Percentiles rank a stretch among this genome's conserved stretches.
These are phyloP conservation scores for Aspergillus versicolor DNA, from an alignment of 2,329 filamentous ascomycete genomes.

Conservation along the genomic window DNA sequence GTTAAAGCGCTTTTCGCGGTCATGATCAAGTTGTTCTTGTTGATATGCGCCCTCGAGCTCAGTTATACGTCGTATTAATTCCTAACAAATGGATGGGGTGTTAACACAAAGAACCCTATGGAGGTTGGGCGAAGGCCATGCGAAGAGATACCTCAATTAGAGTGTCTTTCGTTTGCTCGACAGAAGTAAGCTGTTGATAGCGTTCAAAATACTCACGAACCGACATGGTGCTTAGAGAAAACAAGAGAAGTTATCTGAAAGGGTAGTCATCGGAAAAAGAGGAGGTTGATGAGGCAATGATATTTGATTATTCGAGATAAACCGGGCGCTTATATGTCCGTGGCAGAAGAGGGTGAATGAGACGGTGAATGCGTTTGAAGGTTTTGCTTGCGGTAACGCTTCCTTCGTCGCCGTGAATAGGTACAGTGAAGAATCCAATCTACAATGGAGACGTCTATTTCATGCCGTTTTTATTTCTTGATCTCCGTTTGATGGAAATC, in stretches of 20 bases:
- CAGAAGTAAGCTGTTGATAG: conserved; percentile 44
- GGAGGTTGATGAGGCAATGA: neutral
- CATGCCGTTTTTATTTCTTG: neutral
- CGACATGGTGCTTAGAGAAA: conserved; percentile 28
- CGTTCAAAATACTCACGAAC: conserved; percentile 40
- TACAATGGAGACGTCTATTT: neutral
- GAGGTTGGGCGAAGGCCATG: conserved; percentile 2
- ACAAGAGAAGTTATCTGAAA: neutral
- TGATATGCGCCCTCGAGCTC: conserved; percentile 46
- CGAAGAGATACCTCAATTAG: conserved; percentile 46
- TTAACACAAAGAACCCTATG: conserved; percentile 16
- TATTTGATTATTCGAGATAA: neutral
- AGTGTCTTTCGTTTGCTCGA: conserved; percentile 49
- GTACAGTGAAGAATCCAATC: neutral
- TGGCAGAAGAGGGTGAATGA: neutral
- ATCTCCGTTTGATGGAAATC: neutral
- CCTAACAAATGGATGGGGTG: conserved; percentile 30
- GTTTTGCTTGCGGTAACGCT: neutral
- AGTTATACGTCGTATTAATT: conserved; percentile 45
- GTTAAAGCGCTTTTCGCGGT: conserved; percentile 49
- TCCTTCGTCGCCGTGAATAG: neutral
- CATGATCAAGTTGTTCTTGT: conserved; percentile 47
- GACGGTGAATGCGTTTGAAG: neutral
- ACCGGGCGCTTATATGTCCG: conserved; percentile 9
- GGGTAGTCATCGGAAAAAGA: conserved; percentile 1